A percentile compares a stretch with the other conserved stretches of the same genome.
Evolutionary conservation across 495 filamentous ascomycete genomes (phyloP).

Genomic region (Penicillium manginii): DNA sequence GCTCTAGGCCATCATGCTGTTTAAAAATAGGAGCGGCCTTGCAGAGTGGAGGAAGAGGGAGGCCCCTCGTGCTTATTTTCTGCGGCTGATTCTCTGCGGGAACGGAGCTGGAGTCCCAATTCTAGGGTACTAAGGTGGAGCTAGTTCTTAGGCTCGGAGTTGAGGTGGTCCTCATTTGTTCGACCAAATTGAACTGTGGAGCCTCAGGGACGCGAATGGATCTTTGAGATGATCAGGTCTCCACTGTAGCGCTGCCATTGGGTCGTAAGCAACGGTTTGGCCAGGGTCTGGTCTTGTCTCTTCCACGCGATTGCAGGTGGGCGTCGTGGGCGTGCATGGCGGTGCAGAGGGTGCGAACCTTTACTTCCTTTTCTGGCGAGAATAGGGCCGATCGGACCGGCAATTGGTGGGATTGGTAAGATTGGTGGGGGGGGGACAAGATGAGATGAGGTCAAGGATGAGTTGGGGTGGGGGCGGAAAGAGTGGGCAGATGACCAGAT

Average conservation of each 20-base stretch:
- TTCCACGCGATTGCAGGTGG: neutral
- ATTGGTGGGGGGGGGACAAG: neutral
- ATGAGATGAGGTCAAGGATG: neutral
- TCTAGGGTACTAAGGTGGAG: neutral
- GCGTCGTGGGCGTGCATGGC: neutral
- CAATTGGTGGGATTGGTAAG: neutral
- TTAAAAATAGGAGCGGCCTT: neutral
- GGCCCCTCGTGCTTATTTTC: conserved; percentile 1
- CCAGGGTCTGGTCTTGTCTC: conserved; percentile 1
- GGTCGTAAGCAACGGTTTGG: neutral
- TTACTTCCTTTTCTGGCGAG: neutral
- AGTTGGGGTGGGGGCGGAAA: neutral
- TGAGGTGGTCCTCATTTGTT: neutral
- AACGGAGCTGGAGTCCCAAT: neutral
- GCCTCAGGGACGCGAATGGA: neutral
- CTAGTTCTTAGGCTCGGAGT: neutral
- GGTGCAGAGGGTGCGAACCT: neutral
- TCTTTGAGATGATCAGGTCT: conserved; percentile 1
- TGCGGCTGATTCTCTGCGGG: neutral
- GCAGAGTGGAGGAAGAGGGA: neutral
- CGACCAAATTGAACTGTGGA: neutral
- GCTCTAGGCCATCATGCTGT: neutral
- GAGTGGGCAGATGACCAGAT: neutral
- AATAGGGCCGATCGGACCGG: neutral
- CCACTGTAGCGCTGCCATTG: neutral